Evolutionary conservation across 768 basidiomycete genomes (phyloP), one percentile per base, ranked within the genome.

Genomic region (Pleurotus eryngii): DNA sequence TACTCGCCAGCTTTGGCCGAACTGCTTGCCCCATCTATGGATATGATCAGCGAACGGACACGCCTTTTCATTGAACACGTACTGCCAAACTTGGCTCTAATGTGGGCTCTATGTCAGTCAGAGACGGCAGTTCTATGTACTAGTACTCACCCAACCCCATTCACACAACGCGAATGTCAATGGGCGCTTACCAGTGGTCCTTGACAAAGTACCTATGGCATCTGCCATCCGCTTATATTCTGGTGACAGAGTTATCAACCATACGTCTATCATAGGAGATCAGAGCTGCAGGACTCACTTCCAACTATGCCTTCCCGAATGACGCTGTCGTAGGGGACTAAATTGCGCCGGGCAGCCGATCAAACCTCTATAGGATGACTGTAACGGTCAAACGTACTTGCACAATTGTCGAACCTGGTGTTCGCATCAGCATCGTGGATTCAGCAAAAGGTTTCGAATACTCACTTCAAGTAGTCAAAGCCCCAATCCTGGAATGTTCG

Each of bases 1-100:
- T 61, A 85, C 85, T 69, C 86, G 73, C 86, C 86, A 87, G 63
- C 81, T 83, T 61, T 87, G 85, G 0, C 86, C 86, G 15, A 83
- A 70, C 22, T 67, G 68, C 60, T 68, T 76, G 1, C 81, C 86
- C 86, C 86, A 87, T 4, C 51, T 54, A 9, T 3, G 9, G 30
- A 35, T 35, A 6, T 7, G 27, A 30, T 30, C 3, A 3, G 30
- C 30, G 0, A 30, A 30, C 30, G 30, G 30, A 2, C 30, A 8
- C 30, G 6, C 30, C 2, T 11, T 11, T 9, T 9, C 9, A 1
- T 30, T 3, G 30, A 22, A 45, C 20, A 45, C 42, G 5, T 22
- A 45, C 42, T 45, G 38, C n/a, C 35, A 54, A 27, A 58, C 57
- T 26, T 46, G 57, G 22, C 57, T 47, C 59, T 60, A n/a, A n/a